These are phyloP conservation scores for Phoma sp. DNA, from an alignment of 2,329 filamentous ascomycete genomes.

Conservation along the genomic window DNA sequence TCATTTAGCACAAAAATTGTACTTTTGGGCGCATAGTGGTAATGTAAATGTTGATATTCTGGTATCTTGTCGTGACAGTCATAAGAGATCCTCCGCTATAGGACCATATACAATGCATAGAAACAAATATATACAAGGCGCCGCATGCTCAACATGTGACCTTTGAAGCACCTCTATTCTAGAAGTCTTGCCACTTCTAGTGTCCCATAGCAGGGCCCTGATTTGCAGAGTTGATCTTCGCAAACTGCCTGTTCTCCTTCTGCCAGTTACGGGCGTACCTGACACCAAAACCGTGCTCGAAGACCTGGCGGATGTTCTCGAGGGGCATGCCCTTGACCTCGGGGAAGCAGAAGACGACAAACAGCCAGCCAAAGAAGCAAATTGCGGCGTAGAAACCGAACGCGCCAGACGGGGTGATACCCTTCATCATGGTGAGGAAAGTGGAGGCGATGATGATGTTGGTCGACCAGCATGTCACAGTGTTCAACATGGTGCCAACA, in stretches of 20 bases:
- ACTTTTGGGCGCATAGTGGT: no score
- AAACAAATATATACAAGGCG: not conserved
- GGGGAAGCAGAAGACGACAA: slow-evolving; percentile 48
- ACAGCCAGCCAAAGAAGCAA: slow-evolving; percentile 47
- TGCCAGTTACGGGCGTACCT: slow-evolving; percentile 46
- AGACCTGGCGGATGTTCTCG: slow-evolving; percentile 47
- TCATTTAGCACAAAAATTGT: no score
- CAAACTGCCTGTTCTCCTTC: slow-evolving; percentile 47
- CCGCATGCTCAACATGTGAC: not conserved
- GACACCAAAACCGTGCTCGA: slow-evolving; percentile 47
- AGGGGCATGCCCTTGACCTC: slow-evolving; percentile 47
- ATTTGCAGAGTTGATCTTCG: slow-evolving; percentile 33
- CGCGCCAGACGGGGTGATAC: slow-evolving; percentile 46
- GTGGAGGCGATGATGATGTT: slow-evolving; percentile 49
- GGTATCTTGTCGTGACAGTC: slow-evolving; percentile 3
- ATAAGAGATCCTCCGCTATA: slow-evolving; percentile 3
- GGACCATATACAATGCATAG: not conserved
- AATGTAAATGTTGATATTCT: not conserved
- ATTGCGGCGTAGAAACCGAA: slow-evolving; percentile 51
- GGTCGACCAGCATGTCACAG: slow-evolving; percentile 42
- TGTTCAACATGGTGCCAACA: slow-evolving; percentile 49
- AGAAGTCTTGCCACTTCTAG: slow-evolving; percentile 5
- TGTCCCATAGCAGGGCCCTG: slow-evolving; percentile 31
- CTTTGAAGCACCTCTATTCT: not conserved
- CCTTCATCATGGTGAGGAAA: slow-evolving; percentile 52